Conservation (phyloP, 2,329 filamentous ascomycete genomes). For the Sphaerostilbella broomeana region DNA sequence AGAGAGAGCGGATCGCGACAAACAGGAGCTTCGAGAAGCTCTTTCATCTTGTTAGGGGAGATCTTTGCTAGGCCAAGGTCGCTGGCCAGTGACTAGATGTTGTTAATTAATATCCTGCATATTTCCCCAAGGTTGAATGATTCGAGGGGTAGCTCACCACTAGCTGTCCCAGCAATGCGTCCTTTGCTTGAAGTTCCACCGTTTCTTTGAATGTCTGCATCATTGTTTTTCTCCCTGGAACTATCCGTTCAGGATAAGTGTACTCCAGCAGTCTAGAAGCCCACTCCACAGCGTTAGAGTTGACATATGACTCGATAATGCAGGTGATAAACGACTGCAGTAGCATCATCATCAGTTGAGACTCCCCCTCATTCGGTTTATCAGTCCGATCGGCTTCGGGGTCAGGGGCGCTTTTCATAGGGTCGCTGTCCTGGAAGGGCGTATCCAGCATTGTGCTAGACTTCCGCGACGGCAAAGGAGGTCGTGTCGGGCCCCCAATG, state of each 20-base stretch:
- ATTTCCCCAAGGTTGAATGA: neutral
- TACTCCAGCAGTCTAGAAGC: constrained; percentile 61
- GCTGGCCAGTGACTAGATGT: constrained; percentile 51
- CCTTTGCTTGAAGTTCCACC: constrained; percentile 52
- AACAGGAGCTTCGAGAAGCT: constrained; percentile 35
- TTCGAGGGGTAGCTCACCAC: constrained; percentile 42
- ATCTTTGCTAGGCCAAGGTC: constrained; percentile 51
- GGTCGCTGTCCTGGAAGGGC: constrained; percentile 47
- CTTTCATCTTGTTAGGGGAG: constrained; percentile 39
- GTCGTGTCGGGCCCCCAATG: constrained; percentile 60
- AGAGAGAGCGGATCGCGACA: constrained; percentile 39
- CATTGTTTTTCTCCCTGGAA: constrained; percentile 55
- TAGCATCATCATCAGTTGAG: constrained; percentile 54
- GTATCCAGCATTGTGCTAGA: constrained; percentile 52
- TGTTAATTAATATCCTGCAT: neutral
- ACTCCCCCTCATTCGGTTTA: constrained; percentile 45
- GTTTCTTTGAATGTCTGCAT: constrained; percentile 60
- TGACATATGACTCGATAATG: constrained; percentile 66
- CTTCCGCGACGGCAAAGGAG: constrained; percentile 52
- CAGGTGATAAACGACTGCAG: constrained; percentile 74
- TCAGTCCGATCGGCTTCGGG: constrained; percentile 44
- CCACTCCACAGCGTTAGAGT: constrained; percentile 54
- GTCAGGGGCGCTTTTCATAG: constrained; percentile 52
- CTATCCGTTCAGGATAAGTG: constrained; percentile 56
- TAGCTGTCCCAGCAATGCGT: constrained; percentile 65